These are phyloP conservation scores for Entomophthora muscae DNA, from an alignment of 371 early-diverging fungal genomes.

Conservation along the genomic window DNA sequence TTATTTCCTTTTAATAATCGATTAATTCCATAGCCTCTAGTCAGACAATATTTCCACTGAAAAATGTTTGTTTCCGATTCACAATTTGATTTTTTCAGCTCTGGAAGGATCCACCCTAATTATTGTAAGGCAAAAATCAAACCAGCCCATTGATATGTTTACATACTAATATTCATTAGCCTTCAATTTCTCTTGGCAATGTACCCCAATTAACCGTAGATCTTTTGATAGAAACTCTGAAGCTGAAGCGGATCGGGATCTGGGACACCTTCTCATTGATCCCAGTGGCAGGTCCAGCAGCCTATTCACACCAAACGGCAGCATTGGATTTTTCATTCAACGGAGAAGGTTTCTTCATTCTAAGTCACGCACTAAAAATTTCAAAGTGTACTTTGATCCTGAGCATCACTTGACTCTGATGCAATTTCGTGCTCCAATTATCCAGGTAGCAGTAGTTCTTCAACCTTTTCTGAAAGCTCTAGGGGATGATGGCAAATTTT, in stretches of 20 bases:
- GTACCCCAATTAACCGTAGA: constrained; percentile 57
- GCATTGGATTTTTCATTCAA: constrained; percentile 20
- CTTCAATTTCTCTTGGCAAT: constrained; percentile 62
- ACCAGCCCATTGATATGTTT: too few species aligned
- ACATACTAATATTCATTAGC: constrained; percentile 21
- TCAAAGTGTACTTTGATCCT: constrained; percentile 28
- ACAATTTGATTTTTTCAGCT: neutral
- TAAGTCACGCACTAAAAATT: neutral
- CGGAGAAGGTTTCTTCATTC: neutral
- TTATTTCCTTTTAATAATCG: too few species aligned
- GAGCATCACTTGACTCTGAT: constrained; percentile 31
- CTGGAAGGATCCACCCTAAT: neutral
- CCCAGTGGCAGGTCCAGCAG: constrained; percentile 28
- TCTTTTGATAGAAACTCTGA: constrained; percentile 42
- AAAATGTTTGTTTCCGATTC: neutral
- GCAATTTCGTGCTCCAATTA: constrained; percentile 25
- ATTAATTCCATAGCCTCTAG: too few species aligned
- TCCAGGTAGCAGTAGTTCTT: neutral
- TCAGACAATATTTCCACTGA: too few species aligned
- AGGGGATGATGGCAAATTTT: constrained; percentile 16
- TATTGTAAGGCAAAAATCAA: neutral
- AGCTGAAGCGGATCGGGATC: constrained; percentile 41
- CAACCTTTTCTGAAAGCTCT: neutral
- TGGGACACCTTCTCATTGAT: constrained; percentile 33
- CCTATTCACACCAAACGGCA: constrained; percentile 21